These are phyloP conservation scores for Kodamaea jinghongensis DNA, from an alignment of 805 yeast genomes.

Conservation along the genomic window DNA sequence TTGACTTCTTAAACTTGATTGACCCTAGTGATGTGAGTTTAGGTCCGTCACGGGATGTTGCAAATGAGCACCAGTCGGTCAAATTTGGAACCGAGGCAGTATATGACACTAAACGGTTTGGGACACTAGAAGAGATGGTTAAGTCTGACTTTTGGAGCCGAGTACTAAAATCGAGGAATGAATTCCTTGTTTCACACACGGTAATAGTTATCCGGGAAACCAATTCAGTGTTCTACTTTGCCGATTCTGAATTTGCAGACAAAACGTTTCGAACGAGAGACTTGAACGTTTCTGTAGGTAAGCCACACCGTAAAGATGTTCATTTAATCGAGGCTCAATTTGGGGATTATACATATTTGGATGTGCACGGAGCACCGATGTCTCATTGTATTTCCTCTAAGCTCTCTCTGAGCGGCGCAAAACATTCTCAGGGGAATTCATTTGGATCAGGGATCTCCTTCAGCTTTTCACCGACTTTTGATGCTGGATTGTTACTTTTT, in stretches of 20 bases:
- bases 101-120: slow-evolving; percentile 1
- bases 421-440: slow-evolving; percentile 12
- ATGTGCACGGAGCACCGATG: slow-evolving; percentile 14
- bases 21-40: no score
- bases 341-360: slow-evolving; percentile 10
- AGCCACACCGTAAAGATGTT: slow-evolving; percentile 9
- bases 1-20: no score
- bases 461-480: slow-evolving; percentile 1
- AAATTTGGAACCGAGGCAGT: no score
- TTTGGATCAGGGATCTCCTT: not conserved
- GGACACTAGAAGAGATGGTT: slow-evolving; percentile 8
- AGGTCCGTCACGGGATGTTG: no score
- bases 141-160: slow-evolving; percentile 13
- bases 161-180: slow-evolving; percentile 8
- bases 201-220: slow-evolving; percentile 10
- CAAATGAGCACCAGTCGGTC: no score
- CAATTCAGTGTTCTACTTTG: slow-evolving; percentile 10
- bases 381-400: slow-evolving; percentile 17
- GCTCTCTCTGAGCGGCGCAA: slow-evolving; percentile 17
- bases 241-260: slow-evolving; percentile 4
- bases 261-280: not conserved
- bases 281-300: not conserved
- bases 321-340: slow-evolving; percentile 19
- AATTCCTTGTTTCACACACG: not conserved
- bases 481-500: slow-evolving; percentile 1